Conservation (phyloP, 2,329 filamentous ascomycete species). For the Aureobasidium sp. region DNA sequence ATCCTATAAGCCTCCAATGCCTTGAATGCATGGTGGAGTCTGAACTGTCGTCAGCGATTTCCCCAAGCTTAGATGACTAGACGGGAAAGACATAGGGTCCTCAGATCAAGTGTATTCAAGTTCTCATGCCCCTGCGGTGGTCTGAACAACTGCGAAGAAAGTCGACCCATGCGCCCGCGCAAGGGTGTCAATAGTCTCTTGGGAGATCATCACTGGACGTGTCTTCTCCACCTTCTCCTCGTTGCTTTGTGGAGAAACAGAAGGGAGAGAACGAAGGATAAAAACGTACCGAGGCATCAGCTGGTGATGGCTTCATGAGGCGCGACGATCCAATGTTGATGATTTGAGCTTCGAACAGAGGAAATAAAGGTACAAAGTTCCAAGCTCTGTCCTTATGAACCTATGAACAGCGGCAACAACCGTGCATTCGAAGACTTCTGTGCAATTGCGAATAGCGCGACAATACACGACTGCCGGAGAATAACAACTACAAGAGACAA, state of each 20-base stretch:
- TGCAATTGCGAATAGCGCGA: background rate
- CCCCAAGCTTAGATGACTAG: background rate
- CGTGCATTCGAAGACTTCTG: background rate
- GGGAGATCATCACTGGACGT: constrained; percentile 7
- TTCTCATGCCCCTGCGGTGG: constrained; percentile 2
- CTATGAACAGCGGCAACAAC: background rate
- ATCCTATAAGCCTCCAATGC: background rate
- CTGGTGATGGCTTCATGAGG: background rate
- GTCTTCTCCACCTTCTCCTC: background rate
- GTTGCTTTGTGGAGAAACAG: background rate
- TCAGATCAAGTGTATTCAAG: constrained; percentile 13
- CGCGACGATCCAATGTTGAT: background rate
- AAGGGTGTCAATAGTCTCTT: constrained; percentile 9
- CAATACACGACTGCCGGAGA: background rate
- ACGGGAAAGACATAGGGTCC: background rate
- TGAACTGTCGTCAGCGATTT: background rate
- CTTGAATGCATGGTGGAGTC: background rate
- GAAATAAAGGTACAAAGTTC: background rate
- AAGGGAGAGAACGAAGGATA: background rate
- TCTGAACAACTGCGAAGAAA: background rate
- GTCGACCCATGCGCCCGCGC: background rate
- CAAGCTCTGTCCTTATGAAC: background rate
- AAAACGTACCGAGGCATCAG: background rate
- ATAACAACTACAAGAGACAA: background rate
- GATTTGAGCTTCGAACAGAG: background rate